Evolutionary conservation across 306 rosid species (phyloP).

Genomic region (Sesbania bispinosa): DNA sequence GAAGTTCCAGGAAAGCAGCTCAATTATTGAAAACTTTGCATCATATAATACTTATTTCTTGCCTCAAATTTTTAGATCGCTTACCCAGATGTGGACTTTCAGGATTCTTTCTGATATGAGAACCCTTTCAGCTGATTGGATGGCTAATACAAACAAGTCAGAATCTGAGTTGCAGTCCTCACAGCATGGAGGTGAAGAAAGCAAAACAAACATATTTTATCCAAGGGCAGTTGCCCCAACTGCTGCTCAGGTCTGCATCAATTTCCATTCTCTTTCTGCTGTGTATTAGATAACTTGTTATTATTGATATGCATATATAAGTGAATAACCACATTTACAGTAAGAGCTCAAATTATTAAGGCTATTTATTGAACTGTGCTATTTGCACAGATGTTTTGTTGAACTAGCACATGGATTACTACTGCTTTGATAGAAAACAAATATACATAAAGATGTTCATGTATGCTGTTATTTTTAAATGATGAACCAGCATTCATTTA

Average conservation of each 20-base stretch:
- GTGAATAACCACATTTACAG: neutral
- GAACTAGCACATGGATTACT: neutral
- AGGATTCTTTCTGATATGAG: conserved; percentile 99
- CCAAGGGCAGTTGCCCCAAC: conserved; percentile 99
- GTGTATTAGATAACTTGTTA: conserved; percentile 8
- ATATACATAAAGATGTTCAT: neutral
- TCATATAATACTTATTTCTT: neutral
- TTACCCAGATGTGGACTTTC: conserved; percentile 40
- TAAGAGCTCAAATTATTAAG: neutral
- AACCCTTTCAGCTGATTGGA: conserved; percentile 99
- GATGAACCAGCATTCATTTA: conserved; percentile 5
- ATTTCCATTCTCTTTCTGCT: conserved; percentile 12
- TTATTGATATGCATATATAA: neutral
- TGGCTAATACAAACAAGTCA: conserved; percentile 89
- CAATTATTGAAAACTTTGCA: conserved; percentile 12
- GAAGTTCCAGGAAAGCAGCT: conserved; percentile 9
- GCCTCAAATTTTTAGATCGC: neutral
- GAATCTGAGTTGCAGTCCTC: conserved; percentile 75
- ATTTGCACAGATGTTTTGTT: conserved; percentile 7
- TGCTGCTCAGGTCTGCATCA: conserved; percentile 74
- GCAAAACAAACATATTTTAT: conserved; percentile 71
- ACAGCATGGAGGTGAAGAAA: conserved; percentile 95
- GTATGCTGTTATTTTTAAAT: neutral
- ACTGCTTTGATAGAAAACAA: conserved; percentile 3
- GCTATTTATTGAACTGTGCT: conserved; percentile 9